phyloP scores from a whole-genome alignment of 2,329 filamentous ascomycete species.

The Metarhizium humberi region DNA sequence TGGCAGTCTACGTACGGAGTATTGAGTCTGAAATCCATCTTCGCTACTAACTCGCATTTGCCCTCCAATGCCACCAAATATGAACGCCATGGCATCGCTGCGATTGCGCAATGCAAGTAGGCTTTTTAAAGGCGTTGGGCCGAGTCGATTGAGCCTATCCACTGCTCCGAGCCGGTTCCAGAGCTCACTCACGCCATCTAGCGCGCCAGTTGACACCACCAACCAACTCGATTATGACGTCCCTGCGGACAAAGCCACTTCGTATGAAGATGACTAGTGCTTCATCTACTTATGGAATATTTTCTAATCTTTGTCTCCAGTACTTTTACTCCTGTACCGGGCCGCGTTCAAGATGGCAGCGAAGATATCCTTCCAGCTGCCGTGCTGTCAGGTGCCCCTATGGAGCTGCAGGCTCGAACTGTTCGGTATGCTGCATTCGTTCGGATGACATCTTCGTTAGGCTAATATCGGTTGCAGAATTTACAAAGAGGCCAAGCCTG shows the following conservation, averaged over 20 bases:
- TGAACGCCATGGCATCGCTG: slow-evolving; percentile 52
- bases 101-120: slow-evolving; percentile 44
- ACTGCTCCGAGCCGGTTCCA: slow-evolving; percentile 44
- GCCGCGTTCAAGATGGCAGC: slow-evolving; percentile 81
- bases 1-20: background rate
- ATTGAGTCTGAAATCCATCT: slow-evolving; percentile 11
- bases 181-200: slow-evolving; percentile 36
- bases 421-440: slow-evolving; percentile 59
- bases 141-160: slow-evolving; percentile 27
- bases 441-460: background rate
- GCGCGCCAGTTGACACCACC: slow-evolving; percentile 26
- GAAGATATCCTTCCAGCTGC: slow-evolving; percentile 76
- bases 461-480: slow-evolving; percentile 49
- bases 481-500: slow-evolving; percentile 84
- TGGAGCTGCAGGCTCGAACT: slow-evolving; percentile 86
- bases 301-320: slow-evolving; percentile 34
- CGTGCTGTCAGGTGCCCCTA: slow-evolving; percentile 81
- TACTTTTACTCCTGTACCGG: slow-evolving; percentile 83
- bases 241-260: slow-evolving; percentile 79
- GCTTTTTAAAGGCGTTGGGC: slow-evolving; percentile 38
- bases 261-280: slow-evolving; percentile 42
- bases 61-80: slow-evolving; percentile 15
- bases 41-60: slow-evolving; percentile 11
- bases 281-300: background rate
- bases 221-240: slow-evolving; percentile 77